Evolutionary conservation across 768 basidiomycete species (phyloP).

Genomic region (Coprinellus aureogranulatus): DNA sequence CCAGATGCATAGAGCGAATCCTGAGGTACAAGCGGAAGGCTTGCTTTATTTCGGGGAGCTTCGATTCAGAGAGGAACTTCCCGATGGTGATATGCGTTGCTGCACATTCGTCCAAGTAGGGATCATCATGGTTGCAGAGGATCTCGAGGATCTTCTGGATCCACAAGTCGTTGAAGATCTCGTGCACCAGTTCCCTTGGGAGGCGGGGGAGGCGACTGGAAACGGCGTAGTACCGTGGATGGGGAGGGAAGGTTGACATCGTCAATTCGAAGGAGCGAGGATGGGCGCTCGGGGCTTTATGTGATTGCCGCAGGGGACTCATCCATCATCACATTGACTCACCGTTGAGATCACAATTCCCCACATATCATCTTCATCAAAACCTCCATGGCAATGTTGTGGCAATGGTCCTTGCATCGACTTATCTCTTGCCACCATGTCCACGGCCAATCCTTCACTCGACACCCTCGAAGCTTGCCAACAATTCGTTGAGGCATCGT

Average conservation of each 20-base stretch:
- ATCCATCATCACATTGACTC: too few species aligned
- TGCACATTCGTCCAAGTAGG: constrained; percentile 24
- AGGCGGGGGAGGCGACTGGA: constrained; percentile 17
- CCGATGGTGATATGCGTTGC: constrained; percentile 15
- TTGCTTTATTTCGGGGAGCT: constrained; percentile 14
- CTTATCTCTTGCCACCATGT: not conserved
- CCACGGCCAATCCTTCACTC: not conserved
- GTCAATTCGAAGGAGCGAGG: not conserved
- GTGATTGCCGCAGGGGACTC: too few species aligned
- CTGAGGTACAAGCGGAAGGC: constrained; percentile 20
- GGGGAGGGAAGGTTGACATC: not conserved
- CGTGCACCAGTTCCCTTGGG: constrained; percentile 26
- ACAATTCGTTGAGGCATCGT: constrained; percentile 16
- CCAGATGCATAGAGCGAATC: constrained; percentile 8
- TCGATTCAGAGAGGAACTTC: constrained; percentile 8
- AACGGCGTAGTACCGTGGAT: constrained; percentile 14
- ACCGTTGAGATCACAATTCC: too few species aligned
- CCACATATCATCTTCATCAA: too few species aligned
- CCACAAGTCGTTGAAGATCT: constrained; percentile 24
- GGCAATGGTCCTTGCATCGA: too few species aligned
- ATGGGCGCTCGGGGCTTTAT: not conserved
- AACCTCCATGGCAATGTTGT: too few species aligned
- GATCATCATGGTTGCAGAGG: constrained; percentile 16
- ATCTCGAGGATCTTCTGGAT: constrained; percentile 24
- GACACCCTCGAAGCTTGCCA: constrained; percentile 16